Percentiles rank a stretch among this genome's conserved stretches.
phyloP scores from a whole-genome alignment of 1,139 yeast species.

The Diutina sp. region DNA sequence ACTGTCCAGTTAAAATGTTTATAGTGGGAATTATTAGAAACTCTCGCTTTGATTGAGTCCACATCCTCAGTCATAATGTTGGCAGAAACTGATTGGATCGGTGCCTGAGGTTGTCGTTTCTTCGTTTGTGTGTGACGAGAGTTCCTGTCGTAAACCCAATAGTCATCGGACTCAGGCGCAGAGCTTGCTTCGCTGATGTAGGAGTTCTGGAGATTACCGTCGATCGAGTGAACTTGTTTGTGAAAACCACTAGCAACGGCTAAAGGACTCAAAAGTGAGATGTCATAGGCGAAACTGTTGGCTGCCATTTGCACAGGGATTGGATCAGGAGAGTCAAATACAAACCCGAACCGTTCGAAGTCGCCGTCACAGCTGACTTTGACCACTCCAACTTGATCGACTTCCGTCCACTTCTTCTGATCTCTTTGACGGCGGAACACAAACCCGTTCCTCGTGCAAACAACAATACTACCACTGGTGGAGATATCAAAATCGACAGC shows the following conservation, averaged over 20 bases:
- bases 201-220: slow-evolving; percentile 6
- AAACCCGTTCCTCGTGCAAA: slow-evolving; percentile 59
- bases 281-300: slow-evolving; percentile 33
- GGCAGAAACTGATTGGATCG: background rate
- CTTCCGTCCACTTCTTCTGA: slow-evolving; percentile 38
- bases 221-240: background rate
- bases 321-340: slow-evolving; percentile 49
- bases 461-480: slow-evolving; percentile 53
- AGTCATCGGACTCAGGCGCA: background rate
- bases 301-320: slow-evolving; percentile 36
- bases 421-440: slow-evolving; percentile 28
- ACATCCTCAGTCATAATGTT: background rate
- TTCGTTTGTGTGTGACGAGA: background rate
- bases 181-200: slow-evolving; percentile 4
- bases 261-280: slow-evolving; percentile 38
- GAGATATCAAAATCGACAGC: slow-evolving; percentile 55
- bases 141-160: background rate
- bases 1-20: background rate
- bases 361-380: slow-evolving; percentile 54
- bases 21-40: background rate
- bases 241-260: slow-evolving; percentile 4
- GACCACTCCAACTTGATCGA: slow-evolving; percentile 35
- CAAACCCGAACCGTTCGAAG: slow-evolving; percentile 57
- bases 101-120: background rate
- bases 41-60: background rate